Evolutionary conservation across 805 yeast genomes (phyloP).

Genomic region (Saccharomycopsis javanensis): DNA sequence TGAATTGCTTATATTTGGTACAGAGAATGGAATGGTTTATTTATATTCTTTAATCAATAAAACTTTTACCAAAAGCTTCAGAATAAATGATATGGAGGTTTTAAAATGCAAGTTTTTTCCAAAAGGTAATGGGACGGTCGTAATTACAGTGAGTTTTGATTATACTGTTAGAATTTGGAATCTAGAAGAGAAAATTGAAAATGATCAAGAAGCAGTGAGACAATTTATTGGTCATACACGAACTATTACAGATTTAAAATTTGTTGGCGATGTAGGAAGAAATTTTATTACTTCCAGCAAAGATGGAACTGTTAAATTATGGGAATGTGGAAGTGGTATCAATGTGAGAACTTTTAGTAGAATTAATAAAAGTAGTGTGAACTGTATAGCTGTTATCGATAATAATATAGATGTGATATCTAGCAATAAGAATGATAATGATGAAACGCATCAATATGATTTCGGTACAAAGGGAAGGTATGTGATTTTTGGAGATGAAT

Average conservation of each 20-base stretch:
- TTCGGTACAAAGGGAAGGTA: constrained; percentile 40
- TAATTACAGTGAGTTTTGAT: constrained; percentile 52
- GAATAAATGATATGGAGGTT: constrained; percentile 10
- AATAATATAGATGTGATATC: constrained; percentile 5
- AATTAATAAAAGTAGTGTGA: constrained; percentile 27
- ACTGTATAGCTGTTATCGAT: constrained; percentile 26
- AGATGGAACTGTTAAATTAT: constrained; percentile 49
- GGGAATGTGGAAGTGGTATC: constrained; percentile 60
- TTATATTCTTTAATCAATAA: background rate
- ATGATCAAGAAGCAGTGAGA: constrained; percentile 28
- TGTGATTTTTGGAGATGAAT: constrained; percentile 34
- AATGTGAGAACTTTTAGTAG: constrained; percentile 34
- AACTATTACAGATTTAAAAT: constrained; percentile 37
- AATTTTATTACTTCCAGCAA: constrained; percentile 47
- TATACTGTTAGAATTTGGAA: constrained; percentile 55
- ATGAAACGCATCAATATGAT: constrained; percentile 29
- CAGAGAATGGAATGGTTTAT: background rate
- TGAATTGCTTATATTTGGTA: background rate
- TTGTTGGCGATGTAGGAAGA: constrained; percentile 53
- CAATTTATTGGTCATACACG: constrained; percentile 41
- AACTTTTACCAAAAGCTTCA: background rate
- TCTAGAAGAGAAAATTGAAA: constrained; percentile 33
- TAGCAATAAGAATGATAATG: background rate
- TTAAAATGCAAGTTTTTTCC: constrained; percentile 50
- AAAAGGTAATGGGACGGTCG: constrained; percentile 41